Conservation (phyloP, 768 basidiomycete genomes). For the Amanita molliuscula region DNA sequence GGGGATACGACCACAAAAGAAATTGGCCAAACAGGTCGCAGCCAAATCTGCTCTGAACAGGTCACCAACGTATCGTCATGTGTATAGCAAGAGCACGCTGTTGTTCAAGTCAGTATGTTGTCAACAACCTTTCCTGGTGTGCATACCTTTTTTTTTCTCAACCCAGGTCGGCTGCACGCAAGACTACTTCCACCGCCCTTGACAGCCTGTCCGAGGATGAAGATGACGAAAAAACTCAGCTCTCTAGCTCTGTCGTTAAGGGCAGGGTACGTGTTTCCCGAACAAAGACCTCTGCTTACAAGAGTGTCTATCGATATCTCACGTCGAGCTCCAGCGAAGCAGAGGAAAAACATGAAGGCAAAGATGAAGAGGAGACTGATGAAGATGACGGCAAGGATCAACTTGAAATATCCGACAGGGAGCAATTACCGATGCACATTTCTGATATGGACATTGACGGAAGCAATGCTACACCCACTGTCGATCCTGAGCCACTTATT, state of each 20-base stretch:
- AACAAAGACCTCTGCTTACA: neutral
- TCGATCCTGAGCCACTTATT: constrained; percentile 17
- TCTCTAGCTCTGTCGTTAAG: neutral
- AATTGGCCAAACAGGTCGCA: neutral
- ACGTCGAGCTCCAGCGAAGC: neutral
- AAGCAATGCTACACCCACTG: neutral
- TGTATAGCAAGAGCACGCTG: neutral
- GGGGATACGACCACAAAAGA: neutral
- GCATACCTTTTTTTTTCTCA: neutral
- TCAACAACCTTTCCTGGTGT: neutral
- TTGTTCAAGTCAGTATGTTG: neutral
- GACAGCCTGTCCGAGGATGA: neutral
- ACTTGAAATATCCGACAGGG: neutral
- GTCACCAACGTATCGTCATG: neutral
- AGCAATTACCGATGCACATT: neutral
- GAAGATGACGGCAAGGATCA: neutral
- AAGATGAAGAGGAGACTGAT: neutral
- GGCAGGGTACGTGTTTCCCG: neutral
- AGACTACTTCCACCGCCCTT: neutral
- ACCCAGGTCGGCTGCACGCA: constrained; percentile 10
- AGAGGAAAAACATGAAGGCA: neutral
- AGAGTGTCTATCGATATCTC: neutral
- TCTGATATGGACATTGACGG: neutral
- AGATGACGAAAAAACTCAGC: too few species aligned
- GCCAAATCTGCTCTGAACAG: neutral